Conservation (phyloP, 75 land plant species). For the Cunninghamia lanceolata region DNA sequence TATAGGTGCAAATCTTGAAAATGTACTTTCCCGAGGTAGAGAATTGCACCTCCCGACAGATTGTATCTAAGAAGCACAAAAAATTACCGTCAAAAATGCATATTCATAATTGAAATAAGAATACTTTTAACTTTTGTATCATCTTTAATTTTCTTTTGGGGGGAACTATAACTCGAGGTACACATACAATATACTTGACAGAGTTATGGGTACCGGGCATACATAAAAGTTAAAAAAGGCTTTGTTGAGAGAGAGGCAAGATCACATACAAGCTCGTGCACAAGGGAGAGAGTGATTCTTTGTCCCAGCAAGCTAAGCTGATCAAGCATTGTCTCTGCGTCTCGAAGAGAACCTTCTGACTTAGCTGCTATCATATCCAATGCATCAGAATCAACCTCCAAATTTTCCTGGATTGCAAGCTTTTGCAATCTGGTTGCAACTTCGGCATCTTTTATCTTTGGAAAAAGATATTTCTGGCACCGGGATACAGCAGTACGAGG, state of each 20-base stretch:
- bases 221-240: not conserved
- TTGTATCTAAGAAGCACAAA: not conserved
- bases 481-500: slow-evolving; percentile 59
- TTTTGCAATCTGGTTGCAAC: slow-evolving; percentile 45
- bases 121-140: not conserved
- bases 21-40: not conserved
- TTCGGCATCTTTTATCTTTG: slow-evolving; percentile 63
- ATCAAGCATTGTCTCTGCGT: slow-evolving; percentile 84
- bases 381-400: slow-evolving; percentile 71
- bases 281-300: slow-evolving; percentile 56
- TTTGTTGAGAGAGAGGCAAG: not conserved
- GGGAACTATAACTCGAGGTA: not conserved
- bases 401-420: slow-evolving; percentile 51
- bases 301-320: slow-evolving; percentile 85
- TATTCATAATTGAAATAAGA: not conserved
- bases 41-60: not conserved
- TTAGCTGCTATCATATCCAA: slow-evolving; percentile 62
- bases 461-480: slow-evolving; percentile 77
- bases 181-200: not conserved
- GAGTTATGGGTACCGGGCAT: not conserved
- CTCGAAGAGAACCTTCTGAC: slow-evolving; percentile 80
- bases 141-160: not conserved
- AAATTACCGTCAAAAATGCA: not conserved
- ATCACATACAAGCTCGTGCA: slow-evolving; percentile 77
- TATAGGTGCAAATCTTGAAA: not conserved